Conservation (phyloP, 805 yeast species). For the Ogataea pilisensis region DNA sequence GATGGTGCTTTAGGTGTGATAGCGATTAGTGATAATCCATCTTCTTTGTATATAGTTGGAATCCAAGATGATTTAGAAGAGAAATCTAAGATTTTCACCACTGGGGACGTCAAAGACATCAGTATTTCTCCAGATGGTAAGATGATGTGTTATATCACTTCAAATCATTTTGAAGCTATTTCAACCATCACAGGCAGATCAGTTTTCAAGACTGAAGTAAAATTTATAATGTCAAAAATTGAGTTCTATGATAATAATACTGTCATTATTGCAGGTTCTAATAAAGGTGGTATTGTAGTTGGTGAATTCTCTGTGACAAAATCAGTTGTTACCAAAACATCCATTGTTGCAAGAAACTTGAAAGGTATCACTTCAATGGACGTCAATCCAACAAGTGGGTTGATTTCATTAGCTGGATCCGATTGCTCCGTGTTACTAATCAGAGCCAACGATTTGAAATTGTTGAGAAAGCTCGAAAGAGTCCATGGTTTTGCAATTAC, state of each 20-base stretch:
- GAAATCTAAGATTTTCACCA: conserved; percentile 49
- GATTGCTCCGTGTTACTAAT: conserved; percentile 65
- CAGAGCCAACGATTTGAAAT: conserved; percentile 46
- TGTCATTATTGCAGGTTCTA: conserved; percentile 41
- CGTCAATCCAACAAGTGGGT: conserved; percentile 31
- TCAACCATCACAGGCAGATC: conserved; percentile 45
- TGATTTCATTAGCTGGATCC: conserved; percentile 56
- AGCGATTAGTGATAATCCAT: conserved; percentile 64
- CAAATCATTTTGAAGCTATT: conserved; percentile 46
- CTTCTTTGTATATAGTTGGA: conserved; percentile 58
- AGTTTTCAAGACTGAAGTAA: conserved; percentile 26
- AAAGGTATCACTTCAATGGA: conserved; percentile 57
- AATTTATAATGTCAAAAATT: conserved; percentile 28
- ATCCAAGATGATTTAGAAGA: conserved; percentile 47
- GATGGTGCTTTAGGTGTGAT: conserved; percentile 64
- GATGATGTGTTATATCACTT: conserved; percentile 59
- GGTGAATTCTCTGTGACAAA: conserved; percentile 41
- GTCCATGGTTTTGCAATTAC: conserved; percentile 81
- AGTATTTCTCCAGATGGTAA: conserved; percentile 65
- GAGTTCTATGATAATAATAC: conserved; percentile 31
- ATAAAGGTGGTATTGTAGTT: conserved; percentile 41
- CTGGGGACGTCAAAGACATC: conserved; percentile 57
- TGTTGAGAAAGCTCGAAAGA: conserved; percentile 47
- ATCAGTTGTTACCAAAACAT: conserved; percentile 39
- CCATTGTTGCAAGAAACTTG: conserved; percentile 42